Conservation (phyloP, 2,329 filamentous ascomycete genomes). For the Nothophoma quercina region DNA sequence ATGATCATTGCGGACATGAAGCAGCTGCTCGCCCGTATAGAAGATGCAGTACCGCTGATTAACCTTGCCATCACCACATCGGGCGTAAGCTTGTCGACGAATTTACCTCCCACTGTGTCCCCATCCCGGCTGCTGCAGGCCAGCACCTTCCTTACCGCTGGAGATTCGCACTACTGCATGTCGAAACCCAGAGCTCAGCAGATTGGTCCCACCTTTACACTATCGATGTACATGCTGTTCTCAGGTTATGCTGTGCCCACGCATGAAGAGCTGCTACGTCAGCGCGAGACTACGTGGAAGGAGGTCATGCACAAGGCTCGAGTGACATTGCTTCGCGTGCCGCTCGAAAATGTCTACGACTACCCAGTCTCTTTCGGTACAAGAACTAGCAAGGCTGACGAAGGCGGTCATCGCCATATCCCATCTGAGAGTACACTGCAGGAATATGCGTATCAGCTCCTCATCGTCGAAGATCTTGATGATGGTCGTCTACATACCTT, state of each 20-base stretch:
- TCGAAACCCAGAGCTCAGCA: slow-evolving; percentile 72
- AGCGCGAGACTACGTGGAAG: slow-evolving; percentile 84
- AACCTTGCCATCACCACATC: slow-evolving; percentile 95
- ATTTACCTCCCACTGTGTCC: slow-evolving; percentile 81
- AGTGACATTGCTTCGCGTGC: slow-evolving; percentile 78
- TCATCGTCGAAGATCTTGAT: slow-evolving; percentile 83
- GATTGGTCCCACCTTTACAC: slow-evolving; percentile 83
- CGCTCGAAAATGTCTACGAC: slow-evolving; percentile 63
- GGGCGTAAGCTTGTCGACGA: slow-evolving; percentile 83
- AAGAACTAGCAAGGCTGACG: slow-evolving; percentile 21
- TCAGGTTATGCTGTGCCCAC: slow-evolving; percentile 72
- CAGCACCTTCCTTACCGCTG: slow-evolving; percentile 86
- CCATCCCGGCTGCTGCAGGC: slow-evolving; percentile 91
- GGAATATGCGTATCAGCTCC: slow-evolving; percentile 81
- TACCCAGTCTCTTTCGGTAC: slow-evolving; percentile 41
- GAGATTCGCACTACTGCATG: slow-evolving; percentile 81
- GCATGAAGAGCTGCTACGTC: slow-evolving; percentile 64
- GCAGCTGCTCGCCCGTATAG: slow-evolving; percentile 76
- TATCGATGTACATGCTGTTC: slow-evolving; percentile 97
- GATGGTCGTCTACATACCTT: slow-evolving; percentile 73
- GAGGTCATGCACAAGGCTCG: slow-evolving; percentile 94
- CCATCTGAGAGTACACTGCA: slow-evolving; percentile 57
- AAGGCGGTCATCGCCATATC: slow-evolving; percentile 38
- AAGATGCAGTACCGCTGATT: slow-evolving; percentile 89
- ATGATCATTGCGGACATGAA: slow-evolving; percentile 79